Percentiles rank a stretch among this genome's conserved stretches.
phyloP scores from a whole-genome alignment of 1,284 basidiomycete genomes.

The Marasmius tenuissimus region DNA sequence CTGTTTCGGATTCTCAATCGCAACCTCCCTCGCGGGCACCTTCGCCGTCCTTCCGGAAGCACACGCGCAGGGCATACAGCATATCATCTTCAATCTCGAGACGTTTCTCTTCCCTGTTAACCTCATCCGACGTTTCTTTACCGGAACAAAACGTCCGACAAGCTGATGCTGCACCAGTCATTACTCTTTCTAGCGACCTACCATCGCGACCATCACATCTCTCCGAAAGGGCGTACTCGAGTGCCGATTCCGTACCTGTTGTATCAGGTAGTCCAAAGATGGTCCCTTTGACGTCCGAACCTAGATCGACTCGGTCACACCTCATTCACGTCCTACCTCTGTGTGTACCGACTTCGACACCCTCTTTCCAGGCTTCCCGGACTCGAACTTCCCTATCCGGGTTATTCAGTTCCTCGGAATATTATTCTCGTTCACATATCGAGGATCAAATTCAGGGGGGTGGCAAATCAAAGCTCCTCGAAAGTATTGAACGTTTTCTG shows the following conservation, averaged over 20 bases:
- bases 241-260: not conserved
- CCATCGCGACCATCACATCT: not conserved
- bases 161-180: not conserved
- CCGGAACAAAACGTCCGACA: not conserved
- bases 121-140: not conserved
- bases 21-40: not conserved
- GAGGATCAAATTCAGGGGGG: not conserved
- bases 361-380: not conserved
- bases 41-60: not conserved
- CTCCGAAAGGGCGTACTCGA: not conserved
- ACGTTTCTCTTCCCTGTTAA: not conserved
- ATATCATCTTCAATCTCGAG: not conserved
- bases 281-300: not conserved
- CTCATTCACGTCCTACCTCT: not conserved
- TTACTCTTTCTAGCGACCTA: not conserved
- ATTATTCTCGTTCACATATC: not conserved
- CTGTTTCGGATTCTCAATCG: not conserved
- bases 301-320: not conserved
- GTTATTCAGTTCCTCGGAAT: not conserved
- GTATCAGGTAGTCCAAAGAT: not conserved
- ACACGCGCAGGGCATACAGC: not conserved
- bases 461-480: conserved; percentile 4
- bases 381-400: not conserved
- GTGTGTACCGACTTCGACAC: not conserved
- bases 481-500: conserved; percentile 9